phyloP scores from a whole-genome alignment of 306 rosid species.

The Arachis stenosperma region DNA sequence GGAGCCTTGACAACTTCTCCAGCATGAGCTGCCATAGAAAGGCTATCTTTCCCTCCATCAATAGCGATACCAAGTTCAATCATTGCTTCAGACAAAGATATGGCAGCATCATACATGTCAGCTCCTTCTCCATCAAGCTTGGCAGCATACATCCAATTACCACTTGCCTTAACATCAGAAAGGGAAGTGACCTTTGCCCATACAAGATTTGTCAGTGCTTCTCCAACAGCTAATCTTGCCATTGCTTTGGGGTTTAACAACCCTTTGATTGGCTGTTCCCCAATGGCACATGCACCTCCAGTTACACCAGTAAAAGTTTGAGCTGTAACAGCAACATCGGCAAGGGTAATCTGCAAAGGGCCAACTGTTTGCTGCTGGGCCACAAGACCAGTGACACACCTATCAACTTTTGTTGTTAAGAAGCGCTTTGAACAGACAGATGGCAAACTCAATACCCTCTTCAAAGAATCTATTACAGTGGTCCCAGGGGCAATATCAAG shows the following conservation, averaged over 20 bases:
- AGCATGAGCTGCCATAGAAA: slow-evolving; percentile 90
- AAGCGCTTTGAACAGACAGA: slow-evolving; percentile 84
- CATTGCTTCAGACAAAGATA: slow-evolving; percentile 78
- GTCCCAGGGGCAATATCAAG: slow-evolving; percentile 80
- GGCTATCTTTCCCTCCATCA: slow-evolving; percentile 94
- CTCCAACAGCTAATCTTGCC: slow-evolving; percentile 95
- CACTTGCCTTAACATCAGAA: slow-evolving; percentile 92
- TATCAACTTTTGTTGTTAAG: slow-evolving; percentile 77
- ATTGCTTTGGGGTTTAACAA: slow-evolving; percentile 85
- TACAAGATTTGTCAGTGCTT: slow-evolving; percentile 94
- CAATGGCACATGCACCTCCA: slow-evolving; percentile 93
- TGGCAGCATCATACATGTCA: slow-evolving; percentile 87
- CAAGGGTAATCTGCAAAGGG: slow-evolving; percentile 79
- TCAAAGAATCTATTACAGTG: slow-evolving; percentile 65
- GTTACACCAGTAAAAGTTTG: slow-evolving; percentile 72
- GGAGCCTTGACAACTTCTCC: slow-evolving; percentile 94
- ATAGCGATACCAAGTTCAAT: slow-evolving; percentile 89
- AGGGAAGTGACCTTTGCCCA: slow-evolving; percentile 89
- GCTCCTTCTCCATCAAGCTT: slow-evolving; percentile 96
- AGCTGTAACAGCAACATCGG: slow-evolving; percentile 91
- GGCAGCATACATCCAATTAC: slow-evolving; percentile 97
- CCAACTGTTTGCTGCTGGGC: slow-evolving; percentile 97
- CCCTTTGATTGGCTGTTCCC: slow-evolving; percentile 92
- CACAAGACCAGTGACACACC: slow-evolving; percentile 88
- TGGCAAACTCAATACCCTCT: slow-evolving; percentile 81